phyloP scores from a whole-genome alignment of 164 flowering plant genomes.

The Magnolia sinica region DNA sequence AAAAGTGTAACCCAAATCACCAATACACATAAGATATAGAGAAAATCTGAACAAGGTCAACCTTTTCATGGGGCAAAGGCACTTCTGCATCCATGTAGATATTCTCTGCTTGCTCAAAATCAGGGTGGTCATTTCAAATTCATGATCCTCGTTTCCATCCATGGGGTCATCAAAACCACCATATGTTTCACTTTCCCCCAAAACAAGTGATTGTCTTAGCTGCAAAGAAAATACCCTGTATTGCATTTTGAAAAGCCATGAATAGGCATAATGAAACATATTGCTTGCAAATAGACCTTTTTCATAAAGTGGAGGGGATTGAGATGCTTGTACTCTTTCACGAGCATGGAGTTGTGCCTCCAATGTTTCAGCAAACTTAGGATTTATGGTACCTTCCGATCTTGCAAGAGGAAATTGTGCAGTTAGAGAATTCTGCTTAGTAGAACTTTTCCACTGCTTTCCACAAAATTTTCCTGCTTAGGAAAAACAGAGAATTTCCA shows the following conservation, averaged over 20 bases:
- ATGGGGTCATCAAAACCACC: constrained; percentile 26
- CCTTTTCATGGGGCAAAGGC: constrained; percentile 38
- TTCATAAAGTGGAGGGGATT: constrained; percentile 60
- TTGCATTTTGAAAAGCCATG: not conserved
- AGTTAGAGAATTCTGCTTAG: constrained; percentile 25
- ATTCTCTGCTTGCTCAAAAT: constrained; percentile 41
- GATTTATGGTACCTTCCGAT: constrained; percentile 55
- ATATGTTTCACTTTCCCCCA: constrained; percentile 27
- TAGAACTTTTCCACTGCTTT: constrained; percentile 28
- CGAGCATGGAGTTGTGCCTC: constrained; percentile 29
- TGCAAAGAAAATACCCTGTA: constrained; percentile 33
- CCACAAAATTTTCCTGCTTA: constrained; percentile 48
- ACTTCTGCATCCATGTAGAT: constrained; percentile 48
- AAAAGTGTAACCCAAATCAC: not conserved
- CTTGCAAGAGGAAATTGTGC: constrained; percentile 70
- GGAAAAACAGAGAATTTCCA: not conserved
- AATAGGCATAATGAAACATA: not conserved
- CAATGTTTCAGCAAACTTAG: constrained; percentile 63
- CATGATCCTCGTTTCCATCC: constrained; percentile 38
- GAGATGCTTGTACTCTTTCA: constrained; percentile 30
- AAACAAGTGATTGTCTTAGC: constrained; percentile 72
- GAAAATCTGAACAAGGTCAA: constrained; percentile 6
- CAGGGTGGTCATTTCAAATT: constrained; percentile 39
- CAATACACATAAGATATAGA: not conserved
- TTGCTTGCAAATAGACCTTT: constrained; percentile 43